Evolutionary conservation across 306 rosid species (phyloP), one percentile per base, ranked within the genome.

Genomic region (Prunus persica): DNA sequence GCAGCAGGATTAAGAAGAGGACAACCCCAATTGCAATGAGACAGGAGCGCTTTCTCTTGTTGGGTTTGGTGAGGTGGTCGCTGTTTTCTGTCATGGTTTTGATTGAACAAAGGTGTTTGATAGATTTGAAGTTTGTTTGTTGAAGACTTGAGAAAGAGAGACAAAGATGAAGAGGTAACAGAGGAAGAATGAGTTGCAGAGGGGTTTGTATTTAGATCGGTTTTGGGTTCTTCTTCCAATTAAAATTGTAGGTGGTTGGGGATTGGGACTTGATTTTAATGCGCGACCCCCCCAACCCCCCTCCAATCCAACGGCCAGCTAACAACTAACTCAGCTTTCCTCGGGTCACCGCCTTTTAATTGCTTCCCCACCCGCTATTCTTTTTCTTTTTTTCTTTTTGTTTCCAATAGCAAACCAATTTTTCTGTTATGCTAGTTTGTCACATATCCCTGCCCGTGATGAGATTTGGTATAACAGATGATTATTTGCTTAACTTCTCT

Each of bases 31-130:
- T 52, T 28, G 73, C 45, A 43, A 83, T 69, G 0, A 62, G 27
- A 56, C 89, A 82, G 1, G 41, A 30, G 45, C 85, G 73, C 55
- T 73, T 82, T 20, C n/a, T 64, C 55, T 46, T 60, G 60, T 27
- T 60, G 60, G 47, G 69, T 27, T 60, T 60, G 16, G 50, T 46
- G 58, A 28, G 67, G 67, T 30, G 24, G 67, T 18, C 7, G 32
- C 30, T 10, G 49, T 6, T 61, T 61, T 46, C 78, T 47, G 60
- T 28, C 78, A 61, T 74, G 45, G 45, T 73, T 38, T 20, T 27
- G 65, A 72, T 4, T 38, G 43, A 38, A 6, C 43, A 19, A 49
- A 49, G 54, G 15, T 49, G 16, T 11, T 11, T 13, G 54, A 49
- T 49, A 49, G 14, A 5, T 18, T 18, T 54, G 58, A 2, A 6